Base-by-base conservation (phyloP, 1,139 yeast genomes). In the Groenewaldozyma sp. region DNA sequence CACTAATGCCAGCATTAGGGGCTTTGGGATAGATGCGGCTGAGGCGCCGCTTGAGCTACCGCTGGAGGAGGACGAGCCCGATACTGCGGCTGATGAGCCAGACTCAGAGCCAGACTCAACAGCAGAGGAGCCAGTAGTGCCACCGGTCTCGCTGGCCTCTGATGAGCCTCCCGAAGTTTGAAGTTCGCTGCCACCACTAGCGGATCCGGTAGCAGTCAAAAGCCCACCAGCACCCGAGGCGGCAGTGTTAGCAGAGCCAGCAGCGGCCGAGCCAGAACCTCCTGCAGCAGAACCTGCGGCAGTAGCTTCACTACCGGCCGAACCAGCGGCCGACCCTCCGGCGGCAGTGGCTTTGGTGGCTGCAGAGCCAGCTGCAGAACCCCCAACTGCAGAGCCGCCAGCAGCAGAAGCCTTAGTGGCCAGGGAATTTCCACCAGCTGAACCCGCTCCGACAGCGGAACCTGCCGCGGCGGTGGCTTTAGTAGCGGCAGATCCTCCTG, bases 301-400 rank as follows among this genome's bases (percentile, higher is more conserved):
- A 7, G 26, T 11, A 11, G 10, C 11, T 11, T 7, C 11, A 22
- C 26, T 22, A 11, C 26, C 26, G 11, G 26, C 26, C 7, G 26
- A 7, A 22, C 26, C 26, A 22, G 26, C 7, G 7, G 26, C 11
- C 7, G 11, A 22, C 26, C 10, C 10, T 22, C 10, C 98, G 64
- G 83, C 93, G 61, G 93, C 78, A 59, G 82, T 74, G 50, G 97
- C 95, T 73, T 93, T 98, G 57, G 87, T 82, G 55, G 91, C 94
- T 41, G 82, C 67, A 53, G 91, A 83, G 67, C 86, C 94, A 60
- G 93, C 80, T 71, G 91, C 98, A 60, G 98, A 97, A 61, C 91
- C 97, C 68, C 91, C 91, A 58, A 91, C 78, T 41, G 96, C 84
- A 54, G 94, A 94, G 49, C 84, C 74, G 63, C 72, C 70, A 52